phyloP scores from a whole-genome alignment of 192 early-diverging fungal species.

The Jimgerdemannia flammicorona region DNA sequence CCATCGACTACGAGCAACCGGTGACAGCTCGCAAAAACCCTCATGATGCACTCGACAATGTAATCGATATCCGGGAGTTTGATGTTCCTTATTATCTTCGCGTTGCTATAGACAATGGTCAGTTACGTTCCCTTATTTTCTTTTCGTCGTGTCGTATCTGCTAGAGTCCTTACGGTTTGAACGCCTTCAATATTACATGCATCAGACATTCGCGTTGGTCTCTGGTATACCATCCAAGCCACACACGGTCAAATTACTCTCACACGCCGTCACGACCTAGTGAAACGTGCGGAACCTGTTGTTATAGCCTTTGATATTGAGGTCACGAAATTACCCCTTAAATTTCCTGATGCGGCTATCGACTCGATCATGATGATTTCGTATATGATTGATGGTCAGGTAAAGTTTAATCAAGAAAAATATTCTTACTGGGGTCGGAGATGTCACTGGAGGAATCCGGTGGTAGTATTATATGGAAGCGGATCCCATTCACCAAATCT shows the following conservation, averaged over 20 bases:
- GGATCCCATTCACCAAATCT: background rate
- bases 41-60: constrained; percentile 59
- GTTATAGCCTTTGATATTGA: constrained; percentile 98
- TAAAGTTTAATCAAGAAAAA: constrained; percentile 25
- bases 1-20: constrained; percentile 9
- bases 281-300: constrained; percentile 92
- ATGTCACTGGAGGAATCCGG: background rate
- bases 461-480: no score
- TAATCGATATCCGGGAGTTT: constrained; percentile 92
- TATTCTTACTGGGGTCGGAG: background rate
- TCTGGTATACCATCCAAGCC: constrained; percentile 86
- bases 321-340: constrained; percentile 95
- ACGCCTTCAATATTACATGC: background rate
- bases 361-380: constrained; percentile 99
- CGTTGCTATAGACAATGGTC: constrained; percentile 89
- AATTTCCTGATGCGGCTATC: constrained; percentile 88
- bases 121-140: background rate
- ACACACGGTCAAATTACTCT: constrained; percentile 57
- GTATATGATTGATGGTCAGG: constrained; percentile 98
- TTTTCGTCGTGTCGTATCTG: background rate
- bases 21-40: constrained; percentile 26
- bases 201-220: constrained; percentile 85
- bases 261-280: constrained; percentile 68
- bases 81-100: constrained; percentile 97
- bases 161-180: background rate